These are phyloP conservation scores for Phytopythium sindhum DNA, from an alignment of 352 stramenopile genomes.

Conservation along the genomic window DNA sequence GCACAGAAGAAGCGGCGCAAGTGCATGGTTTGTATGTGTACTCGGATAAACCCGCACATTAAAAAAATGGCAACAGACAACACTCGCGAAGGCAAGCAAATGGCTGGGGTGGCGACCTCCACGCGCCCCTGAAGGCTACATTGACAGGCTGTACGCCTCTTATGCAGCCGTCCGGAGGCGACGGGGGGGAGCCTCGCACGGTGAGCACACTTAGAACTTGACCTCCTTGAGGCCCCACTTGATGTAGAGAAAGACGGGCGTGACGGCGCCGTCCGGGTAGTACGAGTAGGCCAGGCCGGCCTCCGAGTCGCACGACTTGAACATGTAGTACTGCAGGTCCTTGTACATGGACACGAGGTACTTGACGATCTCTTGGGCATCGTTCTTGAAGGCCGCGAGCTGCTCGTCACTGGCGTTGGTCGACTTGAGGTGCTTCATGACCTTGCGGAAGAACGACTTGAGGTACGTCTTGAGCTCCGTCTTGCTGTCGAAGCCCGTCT, in stretches of 20 bases:
- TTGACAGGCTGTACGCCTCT: not conserved
- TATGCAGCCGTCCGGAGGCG: not conserved
- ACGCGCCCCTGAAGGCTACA: not conserved
- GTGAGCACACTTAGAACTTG: constrained; percentile 50
- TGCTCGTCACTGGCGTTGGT: constrained; percentile 38
- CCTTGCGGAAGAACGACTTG: constrained; percentile 68
- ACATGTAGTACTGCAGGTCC: constrained; percentile 72
- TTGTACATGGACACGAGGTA: constrained; percentile 60
- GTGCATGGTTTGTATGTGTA: not conserved
- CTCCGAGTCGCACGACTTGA: constrained; percentile 60
- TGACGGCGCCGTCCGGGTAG: constrained; percentile 52
- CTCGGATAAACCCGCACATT: not conserved
- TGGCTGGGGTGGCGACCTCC: no score
- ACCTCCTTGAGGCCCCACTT: constrained; percentile 71
- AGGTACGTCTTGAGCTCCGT: constrained; percentile 67
- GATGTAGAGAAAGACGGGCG: constrained; percentile 61
- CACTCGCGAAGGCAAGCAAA: not conserved
- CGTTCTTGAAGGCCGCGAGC: constrained; percentile 48
- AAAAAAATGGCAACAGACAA: constrained; percentile 6
- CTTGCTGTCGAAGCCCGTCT: constrained; percentile 64
- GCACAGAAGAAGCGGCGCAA: not conserved
- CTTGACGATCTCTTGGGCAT: constrained; percentile 68
- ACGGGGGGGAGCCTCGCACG: constrained; percentile 7
- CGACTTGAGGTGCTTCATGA: constrained; percentile 63
- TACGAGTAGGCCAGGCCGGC: constrained; percentile 61